Evolutionary conservation across 768 basidiomycete species (phyloP).

Genomic region (Paxillus rubicundulus): DNA sequence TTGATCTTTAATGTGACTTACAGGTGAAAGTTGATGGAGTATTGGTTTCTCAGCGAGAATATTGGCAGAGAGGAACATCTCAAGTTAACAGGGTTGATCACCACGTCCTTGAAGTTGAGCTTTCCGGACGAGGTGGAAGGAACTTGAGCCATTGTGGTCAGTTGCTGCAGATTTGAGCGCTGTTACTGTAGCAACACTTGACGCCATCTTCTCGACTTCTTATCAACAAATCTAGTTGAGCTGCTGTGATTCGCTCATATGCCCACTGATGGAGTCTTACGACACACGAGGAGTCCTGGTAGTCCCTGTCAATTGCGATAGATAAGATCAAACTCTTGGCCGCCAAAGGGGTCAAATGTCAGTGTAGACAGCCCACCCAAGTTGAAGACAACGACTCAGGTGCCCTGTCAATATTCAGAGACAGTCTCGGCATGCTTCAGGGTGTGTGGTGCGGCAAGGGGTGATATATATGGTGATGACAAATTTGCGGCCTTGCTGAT

Average conservation of each 20-base stretch:
- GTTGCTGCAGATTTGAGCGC: not conserved
- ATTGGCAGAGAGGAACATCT: slow-evolving; percentile 54
- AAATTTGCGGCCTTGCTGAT: no score
- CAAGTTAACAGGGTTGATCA: slow-evolving; percentile 48
- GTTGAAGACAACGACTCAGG: no score
- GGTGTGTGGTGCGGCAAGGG: no score
- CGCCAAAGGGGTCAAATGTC: no score
- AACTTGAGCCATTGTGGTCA: slow-evolving; percentile 6
- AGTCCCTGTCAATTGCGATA: no score
- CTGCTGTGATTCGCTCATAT: not conserved
- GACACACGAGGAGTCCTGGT: no score
- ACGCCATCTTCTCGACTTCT: not conserved
- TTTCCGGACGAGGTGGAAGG: not conserved
- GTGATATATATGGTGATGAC: no score
- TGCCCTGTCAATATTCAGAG: no score
- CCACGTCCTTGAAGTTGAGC: slow-evolving; percentile 8
- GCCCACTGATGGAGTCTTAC: no score
- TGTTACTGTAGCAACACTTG: not conserved
- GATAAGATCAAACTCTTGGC: no score
- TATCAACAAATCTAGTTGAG: not conserved
- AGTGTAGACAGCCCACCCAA: no score
- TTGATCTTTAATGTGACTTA: slow-evolving; percentile 13
- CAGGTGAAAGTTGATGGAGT: slow-evolving; percentile 52
- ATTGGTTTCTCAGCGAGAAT: slow-evolving; percentile 45
- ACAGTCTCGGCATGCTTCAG: no score